Base-by-base conservation (phyloP, 441 rosid species). In the Croton setiger region DNA sequence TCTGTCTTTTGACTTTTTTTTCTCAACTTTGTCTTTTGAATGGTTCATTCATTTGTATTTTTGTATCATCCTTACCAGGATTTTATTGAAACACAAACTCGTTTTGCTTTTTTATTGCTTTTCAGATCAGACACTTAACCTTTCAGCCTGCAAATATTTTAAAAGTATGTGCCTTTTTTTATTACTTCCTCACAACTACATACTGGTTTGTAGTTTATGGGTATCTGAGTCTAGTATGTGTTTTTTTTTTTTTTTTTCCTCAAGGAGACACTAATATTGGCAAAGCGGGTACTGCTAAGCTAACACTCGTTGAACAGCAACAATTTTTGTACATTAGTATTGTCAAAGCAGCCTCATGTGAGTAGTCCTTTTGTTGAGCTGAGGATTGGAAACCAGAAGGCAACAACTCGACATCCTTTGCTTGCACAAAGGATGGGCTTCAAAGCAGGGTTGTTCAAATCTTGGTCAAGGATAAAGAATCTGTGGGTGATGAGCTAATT, bases 261-360 rank as follows among this genome's bases (percentile, higher is more conserved):
- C 27, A 82, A 75, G 76, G 87, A 79, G 60, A 81, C 86, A 21
- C 85, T n/a, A 69, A 80, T 1, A 77, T 80, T 58, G 87, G 85
- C 9, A 20, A 51, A 31, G 82, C 79, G 20, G 82, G 74, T 39
- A 76, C 77, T 63, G 72, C 56, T 73, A 64, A 74, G 66, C 78
- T 78, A 33, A 69, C 87, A 7, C 86, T 87, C 0, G 89, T 87
- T 4, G 86, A 87, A 37, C 79, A 81, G 31, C 78, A 80, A 78
- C 51, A 82, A 17, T 85, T 75, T 60, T 77, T 83, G 58, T 85
- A 75, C 73, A 72, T 81, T 11, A 58, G 84, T 21, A 63, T 87
- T 43, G 73, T 80, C 12, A 78, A 55, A 65, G 87, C 83, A 44
- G 57, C 49, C 17, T 14, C 81, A 83, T 3, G 23, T 52, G 27